phyloP scores from a whole-genome alignment of 768 basidiomycete species.

The Omphalotus guepiniiformis region DNA sequence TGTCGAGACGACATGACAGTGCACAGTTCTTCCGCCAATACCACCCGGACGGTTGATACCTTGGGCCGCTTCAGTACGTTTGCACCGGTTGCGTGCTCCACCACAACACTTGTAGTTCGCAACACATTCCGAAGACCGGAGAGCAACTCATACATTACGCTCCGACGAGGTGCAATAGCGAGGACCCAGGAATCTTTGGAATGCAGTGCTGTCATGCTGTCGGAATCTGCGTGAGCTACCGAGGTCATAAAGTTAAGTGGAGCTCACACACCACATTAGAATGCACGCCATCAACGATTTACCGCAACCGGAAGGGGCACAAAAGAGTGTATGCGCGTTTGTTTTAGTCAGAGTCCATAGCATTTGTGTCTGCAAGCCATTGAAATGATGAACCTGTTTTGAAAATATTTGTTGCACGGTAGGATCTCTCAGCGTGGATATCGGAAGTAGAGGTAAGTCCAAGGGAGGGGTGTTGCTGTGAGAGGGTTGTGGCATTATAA shows the following conservation, averaged over 20 bases:
- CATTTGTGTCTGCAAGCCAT: slow-evolving; percentile 84
- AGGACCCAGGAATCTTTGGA: slow-evolving; percentile 51
- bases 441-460: slow-evolving; percentile 70
- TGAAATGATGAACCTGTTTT: slow-evolving; percentile 53
- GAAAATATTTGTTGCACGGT: slow-evolving; percentile 43
- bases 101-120: slow-evolving; percentile 32
- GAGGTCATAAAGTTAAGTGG: neutral
- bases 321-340: slow-evolving; percentile 61
- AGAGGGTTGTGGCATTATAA: slow-evolving; percentile 71
- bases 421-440: slow-evolving; percentile 46
- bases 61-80: slow-evolving; percentile 32
- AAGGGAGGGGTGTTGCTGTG: slow-evolving; percentile 58
- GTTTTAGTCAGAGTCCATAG: slow-evolving; percentile 81
- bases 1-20: slow-evolving; percentile 31
- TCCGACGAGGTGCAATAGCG: slow-evolving; percentile 57
- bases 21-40: slow-evolving; percentile 52
- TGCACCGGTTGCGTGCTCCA: slow-evolving; percentile 32
- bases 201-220: slow-evolving; percentile 55
- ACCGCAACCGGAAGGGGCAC: slow-evolving; percentile 76
- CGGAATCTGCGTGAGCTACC: slow-evolving; percentile 11
- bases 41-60: slow-evolving; percentile 48
- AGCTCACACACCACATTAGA: slow-evolving; percentile 59
- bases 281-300: slow-evolving; percentile 74
- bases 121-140: slow-evolving; percentile 47
- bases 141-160: slow-evolving; percentile 50